Evolutionary conservation across 75 land plant genomes (phyloP).

Genomic region (Cupressus sempervirens): DNA sequence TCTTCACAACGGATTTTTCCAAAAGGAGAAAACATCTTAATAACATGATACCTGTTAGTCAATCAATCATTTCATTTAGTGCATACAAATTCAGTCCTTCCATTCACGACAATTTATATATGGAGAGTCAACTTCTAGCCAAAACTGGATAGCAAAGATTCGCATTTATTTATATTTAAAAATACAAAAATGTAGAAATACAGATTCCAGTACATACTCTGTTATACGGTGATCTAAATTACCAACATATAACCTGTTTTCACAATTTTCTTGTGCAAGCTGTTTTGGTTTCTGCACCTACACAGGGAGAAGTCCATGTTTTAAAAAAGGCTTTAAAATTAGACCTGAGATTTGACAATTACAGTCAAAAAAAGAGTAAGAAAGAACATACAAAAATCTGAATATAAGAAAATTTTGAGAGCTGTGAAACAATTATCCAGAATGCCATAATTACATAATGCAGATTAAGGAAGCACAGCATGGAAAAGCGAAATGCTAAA

Average conservation of each 20-base stretch:
- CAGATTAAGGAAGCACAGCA: background rate
- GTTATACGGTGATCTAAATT: conserved; percentile 66
- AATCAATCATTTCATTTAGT: background rate
- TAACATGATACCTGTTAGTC: conserved; percentile 43
- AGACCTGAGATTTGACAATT: background rate
- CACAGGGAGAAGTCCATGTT: background rate
- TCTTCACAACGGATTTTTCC: conserved; percentile 74
- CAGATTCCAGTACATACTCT: conserved; percentile 41
- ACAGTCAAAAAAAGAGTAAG: background rate
- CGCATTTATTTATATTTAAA: background rate
- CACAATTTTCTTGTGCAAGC: conserved; percentile 34
- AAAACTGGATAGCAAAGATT: background rate
- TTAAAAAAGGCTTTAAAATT: conserved; percentile 2
- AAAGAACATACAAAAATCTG: background rate
- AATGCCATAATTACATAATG: background rate
- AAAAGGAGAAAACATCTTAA: conserved; percentile 72
- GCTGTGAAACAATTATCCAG: background rate
- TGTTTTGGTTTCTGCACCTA: conserved; percentile 25
- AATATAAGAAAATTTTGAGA: background rate
- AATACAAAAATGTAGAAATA: background rate
- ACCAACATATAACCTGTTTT: conserved; percentile 58
- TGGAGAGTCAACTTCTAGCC: background rate
- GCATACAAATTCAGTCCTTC: background rate
- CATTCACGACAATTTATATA: background rate
- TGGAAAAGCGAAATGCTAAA: too few species aligned